Evolutionary conservation across 2,329 filamentous ascomycete species (phyloP), one percentile per base, ranked within the genome.

Genomic region (Exophiala dermatitidis): DNA sequence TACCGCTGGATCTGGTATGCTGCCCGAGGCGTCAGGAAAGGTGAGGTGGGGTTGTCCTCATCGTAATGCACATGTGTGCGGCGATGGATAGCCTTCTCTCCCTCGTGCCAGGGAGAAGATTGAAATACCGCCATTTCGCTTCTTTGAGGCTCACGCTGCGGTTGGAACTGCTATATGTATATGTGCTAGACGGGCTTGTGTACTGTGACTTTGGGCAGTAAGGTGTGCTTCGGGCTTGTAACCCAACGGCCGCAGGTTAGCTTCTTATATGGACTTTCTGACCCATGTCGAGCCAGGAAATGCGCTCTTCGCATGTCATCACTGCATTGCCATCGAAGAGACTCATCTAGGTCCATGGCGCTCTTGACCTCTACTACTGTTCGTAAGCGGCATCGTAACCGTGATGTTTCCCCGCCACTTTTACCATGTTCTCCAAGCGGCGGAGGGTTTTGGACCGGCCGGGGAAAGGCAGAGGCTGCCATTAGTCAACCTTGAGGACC

Each of bases 51-150:
- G 63, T 93, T 90, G 45, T 79, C 74, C 31, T 68, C 59, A 2
- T 70, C 66, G 34, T 31, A 45, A 0, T 83, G 82, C 0, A 84
- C 73, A 33, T 72, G 76, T 53, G 90, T 76, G 3, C 83, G 73
- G 10, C 71, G 66, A 52, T 85, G 85, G 68, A 91, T 80, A 46
- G 77, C 74, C 40, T 74, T 64, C 68, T 91, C 87, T 61, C 87
- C 86, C 6, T 77, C 67, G 67, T 87, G 83, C 74, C 80, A 89
- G 9, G 43, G 9, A 9, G 45, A 34, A 34, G 55, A n/a, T 33
- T 57, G 48, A 26, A 49, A 54, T 44, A 57, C 46, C 10, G 51
- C 45, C 55, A 57, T 57, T 4, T 37, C 48, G 31, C 4, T 26
- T 6, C 19, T 6, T 5, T 5, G 4, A 28, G 5, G 4, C 3